Evolutionary conservation across 75 land plant genomes (phyloP).

Genomic region (Pinus taeda): DNA sequence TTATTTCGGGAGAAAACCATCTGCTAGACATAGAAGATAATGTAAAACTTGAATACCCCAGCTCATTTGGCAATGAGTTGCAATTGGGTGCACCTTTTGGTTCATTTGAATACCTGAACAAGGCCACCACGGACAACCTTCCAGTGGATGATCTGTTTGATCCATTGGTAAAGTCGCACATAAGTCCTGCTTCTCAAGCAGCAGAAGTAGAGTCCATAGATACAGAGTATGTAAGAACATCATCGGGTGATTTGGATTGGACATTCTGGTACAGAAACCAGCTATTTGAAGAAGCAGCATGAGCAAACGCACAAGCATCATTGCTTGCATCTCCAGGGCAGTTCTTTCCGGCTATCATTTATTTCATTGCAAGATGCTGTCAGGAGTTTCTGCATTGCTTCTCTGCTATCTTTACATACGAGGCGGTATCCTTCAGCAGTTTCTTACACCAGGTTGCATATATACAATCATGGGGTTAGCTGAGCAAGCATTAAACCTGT

Average conservation of each 20-base stretch:
- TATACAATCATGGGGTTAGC: no score
- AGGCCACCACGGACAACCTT: not conserved
- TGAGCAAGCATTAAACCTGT: no score
- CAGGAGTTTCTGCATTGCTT: no score
- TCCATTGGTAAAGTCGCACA: slow-evolving; percentile 3
- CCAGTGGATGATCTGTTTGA: slow-evolving; percentile 1
- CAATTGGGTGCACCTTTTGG: slow-evolving; percentile 7
- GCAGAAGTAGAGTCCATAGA: slow-evolving; percentile 38
- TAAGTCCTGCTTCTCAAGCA: slow-evolving; percentile 7
- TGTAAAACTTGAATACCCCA: not conserved
- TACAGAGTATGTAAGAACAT: slow-evolving; percentile 28
- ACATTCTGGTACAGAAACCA: slow-evolving; percentile 30
- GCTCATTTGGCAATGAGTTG: not conserved
- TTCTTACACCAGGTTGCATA: no score
- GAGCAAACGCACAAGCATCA: not conserved
- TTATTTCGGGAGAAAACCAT: slow-evolving; percentile 4
- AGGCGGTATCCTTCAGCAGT: no score
- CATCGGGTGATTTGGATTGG: slow-evolving; percentile 53
- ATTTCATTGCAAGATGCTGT: no score
- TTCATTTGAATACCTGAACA: not conserved
- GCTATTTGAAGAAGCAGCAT: slow-evolving; percentile 19
- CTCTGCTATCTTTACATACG: no score
- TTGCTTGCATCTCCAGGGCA: not conserved
- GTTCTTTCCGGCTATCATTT: no score
- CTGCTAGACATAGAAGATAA: not conserved